These are phyloP conservation scores for Fraxinus baroniana DNA, from an alignment of 305 asterid species.

Conservation along the genomic window DNA sequence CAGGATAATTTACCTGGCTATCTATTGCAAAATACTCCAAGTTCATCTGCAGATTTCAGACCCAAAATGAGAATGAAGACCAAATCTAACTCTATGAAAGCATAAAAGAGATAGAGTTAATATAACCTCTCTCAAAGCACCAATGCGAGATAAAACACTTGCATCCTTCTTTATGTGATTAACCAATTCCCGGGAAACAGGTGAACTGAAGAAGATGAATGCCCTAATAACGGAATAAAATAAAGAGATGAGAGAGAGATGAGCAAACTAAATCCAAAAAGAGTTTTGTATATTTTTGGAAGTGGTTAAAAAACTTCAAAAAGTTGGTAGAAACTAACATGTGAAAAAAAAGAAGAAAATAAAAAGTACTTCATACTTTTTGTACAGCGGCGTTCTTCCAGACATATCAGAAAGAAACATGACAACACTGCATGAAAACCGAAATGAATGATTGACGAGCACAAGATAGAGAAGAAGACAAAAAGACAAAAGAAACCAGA, in stretches of 20 bases:
- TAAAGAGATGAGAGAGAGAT: slow-evolving; percentile 23
- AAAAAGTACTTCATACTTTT: slow-evolving; percentile 58
- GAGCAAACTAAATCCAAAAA: slow-evolving; percentile 8
- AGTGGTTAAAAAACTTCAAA: neutral
- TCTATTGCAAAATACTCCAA: slow-evolving; percentile 95
- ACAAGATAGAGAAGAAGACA: slow-evolving; percentile 2
- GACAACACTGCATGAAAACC: slow-evolving; percentile 67
- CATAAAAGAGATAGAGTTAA: slow-evolving; percentile 1
- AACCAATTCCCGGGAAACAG: slow-evolving; percentile 82
- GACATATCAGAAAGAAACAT: slow-evolving; percentile 94
- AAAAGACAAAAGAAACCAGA: neutral
- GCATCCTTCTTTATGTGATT: slow-evolving; percentile 76
- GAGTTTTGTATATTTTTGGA: neutral
- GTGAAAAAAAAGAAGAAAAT: neutral
- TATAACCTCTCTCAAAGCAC: slow-evolving; percentile 95
- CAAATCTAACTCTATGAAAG: slow-evolving; percentile 22
- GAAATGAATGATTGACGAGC: slow-evolving; percentile 32
- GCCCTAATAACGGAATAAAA: slow-evolving; percentile 56
- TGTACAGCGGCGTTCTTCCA: slow-evolving; percentile 88
- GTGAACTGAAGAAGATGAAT: slow-evolving; percentile 93
- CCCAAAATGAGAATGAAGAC: slow-evolving; percentile 36
- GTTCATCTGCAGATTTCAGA: slow-evolving; percentile 80
- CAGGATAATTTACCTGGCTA: slow-evolving; percentile 72
- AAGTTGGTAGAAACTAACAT: slow-evolving; percentile 5
- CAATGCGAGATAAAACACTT: slow-evolving; percentile 88